Conservation (phyloP, 2,329 filamentous ascomycete species). For the Arthroderma sp. region DNA sequence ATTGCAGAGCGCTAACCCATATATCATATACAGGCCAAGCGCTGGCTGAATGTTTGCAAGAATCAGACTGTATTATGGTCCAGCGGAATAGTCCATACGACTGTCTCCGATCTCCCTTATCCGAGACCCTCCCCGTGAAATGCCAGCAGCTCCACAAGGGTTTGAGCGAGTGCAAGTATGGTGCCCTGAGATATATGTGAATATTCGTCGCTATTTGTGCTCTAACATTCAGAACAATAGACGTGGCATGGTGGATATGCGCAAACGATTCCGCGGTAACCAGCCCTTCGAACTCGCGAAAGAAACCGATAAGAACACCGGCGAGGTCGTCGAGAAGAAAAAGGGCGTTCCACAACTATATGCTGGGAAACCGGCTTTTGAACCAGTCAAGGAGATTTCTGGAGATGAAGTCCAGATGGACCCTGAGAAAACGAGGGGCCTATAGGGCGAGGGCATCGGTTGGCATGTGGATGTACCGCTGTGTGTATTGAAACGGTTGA, state of each 20-base stretch:
- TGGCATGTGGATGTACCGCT: too few species aligned
- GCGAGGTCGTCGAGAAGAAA: conserved; percentile 14
- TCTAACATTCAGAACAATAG: conserved; percentile 11
- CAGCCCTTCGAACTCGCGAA: conserved; percentile 62
- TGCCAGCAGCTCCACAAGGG: conserved; percentile 91
- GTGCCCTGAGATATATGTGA: too few species aligned
- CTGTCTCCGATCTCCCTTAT: conserved; percentile 71
- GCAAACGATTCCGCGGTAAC: conserved; percentile 93
- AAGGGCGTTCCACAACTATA: conserved; percentile 56
- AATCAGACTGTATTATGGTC: conserved; percentile 92
- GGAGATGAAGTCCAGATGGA: conserved; percentile 49
- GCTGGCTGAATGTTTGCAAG: conserved; percentile 84
- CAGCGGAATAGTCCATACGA: conserved; percentile 75
- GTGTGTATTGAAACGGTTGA: too few species aligned
- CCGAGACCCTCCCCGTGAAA: conserved; percentile 67
- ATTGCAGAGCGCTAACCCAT: not conserved
- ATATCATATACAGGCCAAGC: conserved; percentile 54
- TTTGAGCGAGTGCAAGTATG: conserved; percentile 75
- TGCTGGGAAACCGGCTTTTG: conserved; percentile 60
- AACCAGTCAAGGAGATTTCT: conserved; percentile 50
- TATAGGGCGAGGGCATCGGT: conserved; percentile 15
- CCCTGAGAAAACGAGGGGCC: conserved; percentile 34
- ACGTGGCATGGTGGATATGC: conserved; percentile 94
- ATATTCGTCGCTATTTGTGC: too few species aligned
- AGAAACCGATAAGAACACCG: conserved; percentile 38